phyloP scores from a whole-genome alignment of 306 rosid species.

The Dryas octopetala region DNA sequence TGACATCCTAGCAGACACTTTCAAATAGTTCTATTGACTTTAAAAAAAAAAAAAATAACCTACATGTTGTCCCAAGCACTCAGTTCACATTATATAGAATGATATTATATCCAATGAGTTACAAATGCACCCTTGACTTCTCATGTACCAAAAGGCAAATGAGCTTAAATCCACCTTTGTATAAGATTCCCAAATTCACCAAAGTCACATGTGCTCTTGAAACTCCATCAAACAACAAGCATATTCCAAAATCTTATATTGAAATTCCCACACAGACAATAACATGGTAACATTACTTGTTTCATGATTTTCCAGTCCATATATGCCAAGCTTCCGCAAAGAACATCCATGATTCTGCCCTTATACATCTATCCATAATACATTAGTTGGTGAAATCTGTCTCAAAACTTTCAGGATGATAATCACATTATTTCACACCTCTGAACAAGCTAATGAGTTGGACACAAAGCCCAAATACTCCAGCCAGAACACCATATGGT shows the following conservation, averaged over 20 bases:
- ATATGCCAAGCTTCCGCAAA: not conserved
- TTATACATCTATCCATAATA: not conserved
- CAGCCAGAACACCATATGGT: not conserved
- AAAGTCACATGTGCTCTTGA: not conserved
- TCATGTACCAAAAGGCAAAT: not conserved
- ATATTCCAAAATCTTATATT: not conserved
- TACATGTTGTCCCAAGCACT: not conserved
- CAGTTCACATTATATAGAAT: not conserved
- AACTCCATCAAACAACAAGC: not conserved
- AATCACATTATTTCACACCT: not conserved
- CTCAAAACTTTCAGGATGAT: not conserved
- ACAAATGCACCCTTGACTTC: not conserved
- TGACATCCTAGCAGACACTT: not conserved
- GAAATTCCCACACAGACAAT: not conserved
- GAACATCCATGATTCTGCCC: not conserved
- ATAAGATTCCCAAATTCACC: not conserved
- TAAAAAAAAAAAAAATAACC: not conserved
- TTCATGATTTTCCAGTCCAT: not conserved
- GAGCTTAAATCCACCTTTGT: not conserved
- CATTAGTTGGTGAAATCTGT: not conserved
- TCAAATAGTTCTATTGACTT: not conserved
- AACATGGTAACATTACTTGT: not conserved
- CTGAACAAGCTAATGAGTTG: not conserved
- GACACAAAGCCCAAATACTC: not conserved
- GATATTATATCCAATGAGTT: not conserved